These are phyloP conservation scores for Hyphopichia pseudoburtonii DNA, from an alignment of 1,139 yeast genomes.

Conservation along the genomic window DNA sequence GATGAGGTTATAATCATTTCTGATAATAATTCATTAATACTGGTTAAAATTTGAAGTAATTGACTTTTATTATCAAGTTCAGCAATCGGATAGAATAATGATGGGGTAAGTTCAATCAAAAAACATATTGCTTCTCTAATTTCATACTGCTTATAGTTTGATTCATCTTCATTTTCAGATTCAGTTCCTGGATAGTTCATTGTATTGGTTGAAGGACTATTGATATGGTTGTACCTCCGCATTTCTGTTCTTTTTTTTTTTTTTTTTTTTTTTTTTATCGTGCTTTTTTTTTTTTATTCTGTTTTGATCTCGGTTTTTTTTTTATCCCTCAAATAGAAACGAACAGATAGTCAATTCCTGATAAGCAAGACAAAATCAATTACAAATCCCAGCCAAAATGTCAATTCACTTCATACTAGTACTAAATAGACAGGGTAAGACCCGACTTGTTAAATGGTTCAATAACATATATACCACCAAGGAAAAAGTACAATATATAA, in stretches of 20 bases:
- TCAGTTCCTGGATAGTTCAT: no score
- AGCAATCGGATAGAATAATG: conserved; percentile 39
- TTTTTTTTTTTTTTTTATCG: no score
- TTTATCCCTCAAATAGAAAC: no score
- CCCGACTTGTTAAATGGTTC: conserved; percentile 84
- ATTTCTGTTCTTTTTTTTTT: no score
- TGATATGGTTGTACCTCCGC: no score
- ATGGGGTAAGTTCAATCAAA: conserved; percentile 58
- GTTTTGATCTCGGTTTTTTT: no score
- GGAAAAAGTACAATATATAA: conserved; percentile 57
- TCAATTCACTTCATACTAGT: conserved; percentile 76
- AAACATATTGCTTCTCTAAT: conserved; percentile 64
- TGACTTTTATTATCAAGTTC: conserved; percentile 40
- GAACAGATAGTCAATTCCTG: no score
- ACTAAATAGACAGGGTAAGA: conserved; percentile 90
- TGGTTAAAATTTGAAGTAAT: conserved; percentile 51
- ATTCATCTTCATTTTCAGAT: conserved; percentile 14
- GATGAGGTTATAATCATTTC: conserved; percentile 60
- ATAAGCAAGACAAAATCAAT: no score
- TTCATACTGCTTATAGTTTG: conserved; percentile 40
- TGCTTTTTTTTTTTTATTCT: no score
- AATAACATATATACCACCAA: conserved; percentile 31
- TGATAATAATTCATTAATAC: conserved; percentile 56
- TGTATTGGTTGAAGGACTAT: no score
- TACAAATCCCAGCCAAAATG: conserved; percentile 45